Conservation (phyloP, 164 flowering plant genomes). For the Vitis labrusca region DNA sequence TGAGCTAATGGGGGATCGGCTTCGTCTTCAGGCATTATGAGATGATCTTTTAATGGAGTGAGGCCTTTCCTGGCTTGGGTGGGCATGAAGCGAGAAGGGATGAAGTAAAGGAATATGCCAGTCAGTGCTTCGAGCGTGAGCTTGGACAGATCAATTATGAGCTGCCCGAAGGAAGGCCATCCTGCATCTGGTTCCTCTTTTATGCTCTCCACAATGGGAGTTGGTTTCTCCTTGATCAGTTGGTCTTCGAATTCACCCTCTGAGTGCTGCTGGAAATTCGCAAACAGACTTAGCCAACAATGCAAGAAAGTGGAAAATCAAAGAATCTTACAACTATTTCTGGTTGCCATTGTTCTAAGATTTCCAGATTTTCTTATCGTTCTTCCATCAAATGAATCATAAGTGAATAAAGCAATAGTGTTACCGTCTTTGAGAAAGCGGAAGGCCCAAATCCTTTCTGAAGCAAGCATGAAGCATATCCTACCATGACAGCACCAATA, state of each 20-base stretch:
- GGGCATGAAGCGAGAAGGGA: slow-evolving; percentile 42
- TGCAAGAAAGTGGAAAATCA: neutral
- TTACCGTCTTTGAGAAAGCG: slow-evolving; percentile 47
- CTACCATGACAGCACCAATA: slow-evolving; percentile 72
- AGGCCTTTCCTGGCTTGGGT: slow-evolving; percentile 49
- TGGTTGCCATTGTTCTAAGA: too few species aligned
- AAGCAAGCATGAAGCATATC: slow-evolving; percentile 72
- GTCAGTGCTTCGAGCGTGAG: slow-evolving; percentile 54
- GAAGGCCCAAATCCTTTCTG: slow-evolving; percentile 79
- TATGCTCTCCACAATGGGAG: slow-evolving; percentile 36
- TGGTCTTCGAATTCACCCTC: slow-evolving; percentile 34
- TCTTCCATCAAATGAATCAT: neutral
- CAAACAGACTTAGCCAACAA: neutral
- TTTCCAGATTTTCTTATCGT: neutral
- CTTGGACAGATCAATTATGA: slow-evolving; percentile 61
- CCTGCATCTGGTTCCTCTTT: slow-evolving; percentile 69
- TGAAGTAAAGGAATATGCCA: slow-evolving; percentile 30
- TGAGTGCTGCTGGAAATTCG: slow-evolving; percentile 19
- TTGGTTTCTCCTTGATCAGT: slow-evolving; percentile 38
- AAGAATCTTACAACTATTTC: too few species aligned
- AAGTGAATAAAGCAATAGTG: neutral
- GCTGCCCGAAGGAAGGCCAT: slow-evolving; percentile 89
- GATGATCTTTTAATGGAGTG: slow-evolving; percentile 73
- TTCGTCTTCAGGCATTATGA: slow-evolving; percentile 83
- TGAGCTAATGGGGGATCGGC: slow-evolving; percentile 41